phyloP scores from a whole-genome alignment of 2,329 filamentous ascomycete species.

The Epichloe sp. region DNA sequence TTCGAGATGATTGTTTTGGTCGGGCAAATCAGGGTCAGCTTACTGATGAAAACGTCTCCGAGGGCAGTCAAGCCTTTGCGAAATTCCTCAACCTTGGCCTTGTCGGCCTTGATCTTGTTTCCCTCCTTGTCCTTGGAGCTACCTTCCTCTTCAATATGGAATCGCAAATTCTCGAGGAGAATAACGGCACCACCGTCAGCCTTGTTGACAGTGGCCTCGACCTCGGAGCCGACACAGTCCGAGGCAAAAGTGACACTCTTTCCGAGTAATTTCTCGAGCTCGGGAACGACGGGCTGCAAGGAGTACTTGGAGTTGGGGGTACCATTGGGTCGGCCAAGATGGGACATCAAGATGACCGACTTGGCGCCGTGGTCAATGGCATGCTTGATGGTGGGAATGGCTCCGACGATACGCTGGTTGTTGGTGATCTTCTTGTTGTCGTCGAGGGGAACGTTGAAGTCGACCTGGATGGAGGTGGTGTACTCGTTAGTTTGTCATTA shows the following conservation, averaged over 20 bases:
- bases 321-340: constrained; percentile 91
- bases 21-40: constrained; percentile 23
- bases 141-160: constrained; percentile 97
- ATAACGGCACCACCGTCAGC: constrained; percentile 72
- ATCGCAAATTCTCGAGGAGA: constrained; percentile 93
- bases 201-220: constrained; percentile 79
- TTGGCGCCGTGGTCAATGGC: constrained; percentile 83
- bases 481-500: not conserved
- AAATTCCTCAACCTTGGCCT: constrained; percentile 84
- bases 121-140: constrained; percentile 86
- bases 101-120: constrained; percentile 97
- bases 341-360: constrained; percentile 93
- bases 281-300: constrained; percentile 77
- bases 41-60: constrained; percentile 93
- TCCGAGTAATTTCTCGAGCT: constrained; percentile 81
- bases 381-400: constrained; percentile 89
- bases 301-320: constrained; percentile 86
- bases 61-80: constrained; percentile 88
- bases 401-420: constrained; percentile 94
- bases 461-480: constrained; percentile 53
- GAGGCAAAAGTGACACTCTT: constrained; percentile 78
- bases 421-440: constrained; percentile 90
- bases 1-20: not conserved
- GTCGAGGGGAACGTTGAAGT: constrained; percentile 99
- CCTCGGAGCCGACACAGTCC: constrained; percentile 80